Conservation (phyloP, 768 basidiomycete species). For the Pleurotus sapidus region DNA sequence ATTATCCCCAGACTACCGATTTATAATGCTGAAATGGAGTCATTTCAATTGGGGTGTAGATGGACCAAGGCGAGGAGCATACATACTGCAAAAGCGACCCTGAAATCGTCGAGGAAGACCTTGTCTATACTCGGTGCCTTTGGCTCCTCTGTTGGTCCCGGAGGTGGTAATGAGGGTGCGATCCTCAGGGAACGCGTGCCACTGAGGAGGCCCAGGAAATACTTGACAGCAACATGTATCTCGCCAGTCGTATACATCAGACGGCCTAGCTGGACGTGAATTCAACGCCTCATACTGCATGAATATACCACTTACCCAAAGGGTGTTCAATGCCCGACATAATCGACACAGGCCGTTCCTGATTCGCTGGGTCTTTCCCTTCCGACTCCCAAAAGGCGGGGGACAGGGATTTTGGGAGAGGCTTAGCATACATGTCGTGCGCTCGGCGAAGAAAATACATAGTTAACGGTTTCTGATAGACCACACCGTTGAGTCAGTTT, state of each 20-base stretch:
- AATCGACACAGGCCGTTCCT: slow-evolving; percentile 57
- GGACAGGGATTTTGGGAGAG: slow-evolving; percentile 58
- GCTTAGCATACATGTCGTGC: slow-evolving; percentile 54
- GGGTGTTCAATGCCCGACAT: slow-evolving; percentile 77
- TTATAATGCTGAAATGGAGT: slow-evolving; percentile 53
- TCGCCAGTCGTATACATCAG: slow-evolving; percentile 91
- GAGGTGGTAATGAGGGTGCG: slow-evolving; percentile 6
- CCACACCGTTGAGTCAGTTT: too few relatives aligned
- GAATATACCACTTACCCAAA: slow-evolving; percentile 46
- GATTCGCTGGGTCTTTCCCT: slow-evolving; percentile 35
- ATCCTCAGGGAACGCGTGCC: slow-evolving; percentile 28
- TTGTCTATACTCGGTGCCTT: slow-evolving; percentile 46
- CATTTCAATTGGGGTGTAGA: background rate
- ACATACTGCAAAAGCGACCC: slow-evolving; percentile 77
- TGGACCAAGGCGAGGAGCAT: background rate
- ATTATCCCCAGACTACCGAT: slow-evolving; percentile 48
- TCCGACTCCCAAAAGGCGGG: slow-evolving; percentile 83
- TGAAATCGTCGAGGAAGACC: slow-evolving; percentile 84
- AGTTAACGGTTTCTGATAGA: slow-evolving; percentile 74
- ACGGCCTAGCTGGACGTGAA: slow-evolving; percentile 49
- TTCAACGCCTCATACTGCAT: background rate
- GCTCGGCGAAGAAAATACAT: slow-evolving; percentile 78
- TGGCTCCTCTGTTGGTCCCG: slow-evolving; percentile 16
- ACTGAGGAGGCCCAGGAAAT: slow-evolving; percentile 73
- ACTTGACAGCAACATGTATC: slow-evolving; percentile 66